These are phyloP conservation scores for Wickerhamomyces sp. DNA, from an alignment of 1,139 yeast genomes.

Conservation along the genomic window DNA sequence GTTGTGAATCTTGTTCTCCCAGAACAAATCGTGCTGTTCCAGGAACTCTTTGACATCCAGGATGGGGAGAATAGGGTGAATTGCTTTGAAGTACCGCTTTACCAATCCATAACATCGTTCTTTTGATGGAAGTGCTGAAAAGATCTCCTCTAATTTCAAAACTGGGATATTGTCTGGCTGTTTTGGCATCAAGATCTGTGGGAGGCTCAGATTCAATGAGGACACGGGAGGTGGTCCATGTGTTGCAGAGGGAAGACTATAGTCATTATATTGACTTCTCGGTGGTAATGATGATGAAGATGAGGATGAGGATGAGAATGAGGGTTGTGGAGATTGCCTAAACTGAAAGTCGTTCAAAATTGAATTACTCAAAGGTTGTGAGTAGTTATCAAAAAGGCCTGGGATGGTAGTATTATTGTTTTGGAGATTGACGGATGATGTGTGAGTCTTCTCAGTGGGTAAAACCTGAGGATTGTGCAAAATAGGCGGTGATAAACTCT, in stretches of 20 bases:
- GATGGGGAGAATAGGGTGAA: conserved; percentile 50
- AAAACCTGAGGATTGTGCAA: conserved; percentile 20
- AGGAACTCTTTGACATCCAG: conserved; percentile 38
- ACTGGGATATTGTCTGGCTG: conserved; percentile 18
- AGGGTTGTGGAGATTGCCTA: conserved; percentile 12
- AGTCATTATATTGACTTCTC: conserved; percentile 13
- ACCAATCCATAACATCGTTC: conserved; percentile 47
- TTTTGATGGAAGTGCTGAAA: conserved; percentile 30
- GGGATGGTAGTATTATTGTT: conserved; percentile 1
- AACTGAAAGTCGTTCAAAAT: conserved; percentile 17
- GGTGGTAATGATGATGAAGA: conserved; percentile 9
- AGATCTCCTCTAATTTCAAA: conserved; percentile 21
- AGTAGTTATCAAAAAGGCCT: not conserved
- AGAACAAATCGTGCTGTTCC: conserved; percentile 44
- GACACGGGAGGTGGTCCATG: conserved; percentile 9
- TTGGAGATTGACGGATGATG: not conserved
- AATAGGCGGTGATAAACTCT: conserved; percentile 23
- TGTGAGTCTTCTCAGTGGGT: conserved; percentile 16
- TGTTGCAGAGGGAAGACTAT: conserved; percentile 12
- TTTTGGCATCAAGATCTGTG: conserved; percentile 20
- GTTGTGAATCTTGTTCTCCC: conserved; percentile 31
- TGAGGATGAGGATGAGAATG: conserved; percentile 6
- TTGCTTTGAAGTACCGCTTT: conserved; percentile 43
- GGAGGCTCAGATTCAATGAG: conserved; percentile 16
- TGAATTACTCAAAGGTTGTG: conserved; percentile 10